Percentiles rank a stretch among this genome's conserved stretches.
Conservation (phyloP, 2,329 filamentous ascomycete genomes). For the Leptoxyphium fumago region DNA sequence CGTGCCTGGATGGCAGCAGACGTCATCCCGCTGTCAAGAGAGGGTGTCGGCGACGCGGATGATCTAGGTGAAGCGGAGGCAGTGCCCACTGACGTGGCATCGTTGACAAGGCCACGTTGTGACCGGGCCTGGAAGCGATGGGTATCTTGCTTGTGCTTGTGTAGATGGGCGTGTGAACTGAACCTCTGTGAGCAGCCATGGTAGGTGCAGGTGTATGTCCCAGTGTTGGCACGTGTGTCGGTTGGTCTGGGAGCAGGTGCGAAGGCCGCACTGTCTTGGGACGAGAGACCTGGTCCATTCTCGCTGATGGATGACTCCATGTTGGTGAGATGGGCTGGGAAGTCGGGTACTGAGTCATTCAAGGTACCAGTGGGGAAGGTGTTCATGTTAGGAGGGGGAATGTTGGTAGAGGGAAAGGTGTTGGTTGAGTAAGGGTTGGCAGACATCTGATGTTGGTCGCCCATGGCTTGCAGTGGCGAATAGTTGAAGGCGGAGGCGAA, state of each 20-base stretch:
- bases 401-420: not conserved
- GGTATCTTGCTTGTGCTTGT: conserved; percentile 90
- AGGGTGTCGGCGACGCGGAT: conserved; percentile 16
- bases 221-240: conserved; percentile 56
- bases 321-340: conserved; percentile 43
- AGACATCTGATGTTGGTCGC: not conserved
- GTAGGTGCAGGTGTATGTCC: conserved; percentile 93
- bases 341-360: conserved; percentile 36
- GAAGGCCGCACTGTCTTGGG: conserved; percentile 17
- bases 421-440: not conserved
- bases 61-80: conserved; percentile 16
- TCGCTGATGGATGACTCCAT: conserved; percentile 49
- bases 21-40: conserved; percentile 31
- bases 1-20: conserved; percentile 41
- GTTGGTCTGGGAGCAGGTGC: conserved; percentile 37
- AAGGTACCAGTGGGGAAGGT: conserved; percentile 14
- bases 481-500: conserved; percentile 14
- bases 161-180: conserved; percentile 69
- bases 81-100: conserved; percentile 23
- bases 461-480: conserved; percentile 8
- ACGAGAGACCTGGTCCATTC: conserved; percentile 29
- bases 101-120: conserved; percentile 5
- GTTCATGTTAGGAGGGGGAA: conserved; percentile 9
- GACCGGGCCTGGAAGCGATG: conserved; percentile 57
- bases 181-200: conserved; percentile 82